Evolutionary conservation across 345 rosid genomes (phyloP).

Genomic region (Cardamine resedifolia): DNA sequence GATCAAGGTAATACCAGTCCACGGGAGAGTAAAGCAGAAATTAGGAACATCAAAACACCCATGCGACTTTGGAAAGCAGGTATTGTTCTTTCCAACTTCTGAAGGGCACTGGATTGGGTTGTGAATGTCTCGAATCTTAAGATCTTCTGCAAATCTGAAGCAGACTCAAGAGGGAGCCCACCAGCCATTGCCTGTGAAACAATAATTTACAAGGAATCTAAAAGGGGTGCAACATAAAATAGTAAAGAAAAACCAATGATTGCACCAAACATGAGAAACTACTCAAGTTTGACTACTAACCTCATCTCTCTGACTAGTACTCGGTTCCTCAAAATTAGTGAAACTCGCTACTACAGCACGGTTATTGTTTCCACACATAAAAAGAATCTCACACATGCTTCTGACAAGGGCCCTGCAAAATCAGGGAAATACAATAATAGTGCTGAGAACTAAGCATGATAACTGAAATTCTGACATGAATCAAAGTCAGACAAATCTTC

Average conservation of each 20-base stretch:
- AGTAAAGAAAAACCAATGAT: neutral
- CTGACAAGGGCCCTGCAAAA: slow-evolving; percentile 71
- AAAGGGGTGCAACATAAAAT: neutral
- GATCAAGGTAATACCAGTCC: slow-evolving; percentile 69
- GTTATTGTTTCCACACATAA: slow-evolving; percentile 73
- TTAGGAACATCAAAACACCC: slow-evolving; percentile 94
- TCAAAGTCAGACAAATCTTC: slow-evolving; percentile 11
- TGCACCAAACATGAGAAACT: slow-evolving; percentile 21
- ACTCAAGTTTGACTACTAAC: slow-evolving; percentile 47
- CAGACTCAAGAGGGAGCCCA: slow-evolving; percentile 73
- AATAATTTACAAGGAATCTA: slow-evolving; percentile 6
- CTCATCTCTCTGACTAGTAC: slow-evolving; percentile 45
- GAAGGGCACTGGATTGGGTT: slow-evolving; percentile 53
- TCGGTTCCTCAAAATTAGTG: slow-evolving; percentile 39
- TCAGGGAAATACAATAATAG: slow-evolving; percentile 6
- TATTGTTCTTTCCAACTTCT: slow-evolving; percentile 56
- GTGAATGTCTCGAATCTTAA: slow-evolving; percentile 62
- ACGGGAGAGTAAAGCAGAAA: slow-evolving; percentile 92
- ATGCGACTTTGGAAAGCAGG: slow-evolving; percentile 83
- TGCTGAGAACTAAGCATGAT: slow-evolving; percentile 11
- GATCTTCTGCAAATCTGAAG: slow-evolving; percentile 72
- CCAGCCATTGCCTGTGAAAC: slow-evolving; percentile 51
- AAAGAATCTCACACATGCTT: slow-evolving; percentile 94
- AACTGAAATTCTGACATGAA: neutral
- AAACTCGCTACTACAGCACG: slow-evolving; percentile 69